Base-by-base conservation (phyloP, 1,284 basidiomycete genomes). In the Trametes hirsuta region DNA sequence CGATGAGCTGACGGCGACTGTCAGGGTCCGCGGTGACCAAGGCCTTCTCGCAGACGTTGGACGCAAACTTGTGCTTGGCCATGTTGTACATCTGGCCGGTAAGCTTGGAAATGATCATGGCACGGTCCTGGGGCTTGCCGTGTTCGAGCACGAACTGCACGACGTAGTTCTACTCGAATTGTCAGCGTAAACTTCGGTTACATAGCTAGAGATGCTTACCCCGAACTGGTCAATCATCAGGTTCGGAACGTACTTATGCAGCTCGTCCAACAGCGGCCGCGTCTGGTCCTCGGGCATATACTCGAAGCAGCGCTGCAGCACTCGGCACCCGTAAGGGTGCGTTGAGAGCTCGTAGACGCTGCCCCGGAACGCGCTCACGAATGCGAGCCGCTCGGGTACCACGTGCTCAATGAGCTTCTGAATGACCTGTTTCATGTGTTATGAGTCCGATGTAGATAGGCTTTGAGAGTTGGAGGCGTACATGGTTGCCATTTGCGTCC, bases 31-130 rank as follows among this genome's bases (percentile, higher is more conserved):
- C 85, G 22, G 81, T 87, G 22, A 88, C 74, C 47, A 98, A 81
- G 1, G 95, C 94, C 75, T 95, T 95, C 77, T 99, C 97, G 72
- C 94, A 92, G 18, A 99, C 97, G 70, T 99, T 99, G 5, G 93
- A 96, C 1, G 97, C 95, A 71, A 97, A 98, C 75, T 98, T 98
- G 78, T 98, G 96, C 48, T 88, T 85, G 1, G 92, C 84, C 82
- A 95, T 86, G 62, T 81, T 79, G 36, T 95, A 74, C 71, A 99
- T 84, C 68, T 91, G 87, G 2, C 94, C 92, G 22, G 85, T 86
- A 59, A 98, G 83, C 69, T 87, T 86, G 10, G 76, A 75, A 58
- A 97, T 81, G 48, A 98, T 85, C 58, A 83, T 76, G 6, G 80
- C 79, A 51, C 86, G 84, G 73, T 98, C 96, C 9, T 85, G 79